These are phyloP conservation scores for Fraxinus excelsior DNA, from an alignment of 257 asterid genomes.

Conservation along the genomic window DNA sequence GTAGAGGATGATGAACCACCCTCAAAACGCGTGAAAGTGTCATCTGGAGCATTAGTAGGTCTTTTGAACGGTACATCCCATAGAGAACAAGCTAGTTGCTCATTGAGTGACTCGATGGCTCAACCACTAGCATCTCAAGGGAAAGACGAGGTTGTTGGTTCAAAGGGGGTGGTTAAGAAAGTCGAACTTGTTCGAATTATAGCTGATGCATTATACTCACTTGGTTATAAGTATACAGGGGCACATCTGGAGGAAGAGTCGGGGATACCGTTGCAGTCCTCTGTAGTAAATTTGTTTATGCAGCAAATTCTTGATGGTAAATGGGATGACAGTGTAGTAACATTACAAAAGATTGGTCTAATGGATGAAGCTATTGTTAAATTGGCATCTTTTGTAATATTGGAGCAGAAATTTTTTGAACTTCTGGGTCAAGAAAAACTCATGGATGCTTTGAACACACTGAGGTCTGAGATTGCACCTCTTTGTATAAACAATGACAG, in stretches of 20 bases:
- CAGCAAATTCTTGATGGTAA: slow-evolving; percentile 73
- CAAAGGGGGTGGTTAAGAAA: slow-evolving; percentile 67
- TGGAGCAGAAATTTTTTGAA: slow-evolving; percentile 84
- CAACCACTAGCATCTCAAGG: slow-evolving; percentile 57
- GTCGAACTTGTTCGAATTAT: slow-evolving; percentile 71
- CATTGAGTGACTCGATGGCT: slow-evolving; percentile 64
- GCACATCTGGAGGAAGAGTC: slow-evolving; percentile 78
- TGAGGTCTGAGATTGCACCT: slow-evolving; percentile 73
- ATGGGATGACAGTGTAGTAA: slow-evolving; percentile 77
- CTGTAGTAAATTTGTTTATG: slow-evolving; percentile 60
- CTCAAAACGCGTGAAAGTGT: slow-evolving; percentile 74
- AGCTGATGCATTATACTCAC: slow-evolving; percentile 79
- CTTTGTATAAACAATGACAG: slow-evolving; percentile 49
- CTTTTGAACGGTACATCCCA: slow-evolving; percentile 47
- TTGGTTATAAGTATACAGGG: slow-evolving; percentile 72
- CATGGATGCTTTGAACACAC: slow-evolving; percentile 76
- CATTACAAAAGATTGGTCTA: slow-evolving; percentile 52
- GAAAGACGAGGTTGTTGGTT: slow-evolving; percentile 70
- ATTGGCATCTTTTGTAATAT: slow-evolving; percentile 65
- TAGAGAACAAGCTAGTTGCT: slow-evolving; percentile 57
- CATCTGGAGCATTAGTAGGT: slow-evolving; percentile 49
- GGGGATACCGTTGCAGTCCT: slow-evolving; percentile 62
- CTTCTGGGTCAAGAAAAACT: slow-evolving; percentile 53
- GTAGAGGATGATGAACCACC: slow-evolving; percentile 82
- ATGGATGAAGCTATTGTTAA: slow-evolving; percentile 54